Conservation (phyloP, 495 filamentous ascomycete species). For the Pseudoneurospora amorphoporcata region DNA sequence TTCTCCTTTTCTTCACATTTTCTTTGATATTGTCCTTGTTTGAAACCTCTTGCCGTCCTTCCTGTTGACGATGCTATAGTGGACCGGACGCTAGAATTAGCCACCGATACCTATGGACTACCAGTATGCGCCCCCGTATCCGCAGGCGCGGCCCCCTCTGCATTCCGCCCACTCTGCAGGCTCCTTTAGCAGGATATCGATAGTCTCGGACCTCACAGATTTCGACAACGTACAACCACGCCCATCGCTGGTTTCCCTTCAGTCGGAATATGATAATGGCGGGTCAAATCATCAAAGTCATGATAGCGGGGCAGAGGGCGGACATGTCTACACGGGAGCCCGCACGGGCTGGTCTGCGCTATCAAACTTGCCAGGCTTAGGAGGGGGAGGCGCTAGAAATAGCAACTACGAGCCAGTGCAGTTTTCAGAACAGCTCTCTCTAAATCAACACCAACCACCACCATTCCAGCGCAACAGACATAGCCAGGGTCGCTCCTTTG, state of each 20-base stretch:
- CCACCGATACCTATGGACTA: constrained; percentile 14
- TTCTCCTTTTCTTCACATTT: neutral
- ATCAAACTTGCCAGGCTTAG: constrained; percentile 6
- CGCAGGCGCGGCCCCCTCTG: constrained; percentile 11
- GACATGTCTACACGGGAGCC: constrained; percentile 6
- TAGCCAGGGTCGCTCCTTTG: constrained; percentile 6
- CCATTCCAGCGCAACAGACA: constrained; percentile 3
- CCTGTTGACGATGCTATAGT: neutral
- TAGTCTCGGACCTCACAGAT: constrained; percentile 29
- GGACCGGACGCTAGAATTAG: neutral
- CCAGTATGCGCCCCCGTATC: constrained; percentile 6
- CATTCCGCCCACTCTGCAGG: constrained; percentile 11
- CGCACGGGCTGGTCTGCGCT: constrained; percentile 8
- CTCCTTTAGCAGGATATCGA: constrained; percentile 33
- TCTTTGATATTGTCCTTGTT: neutral
- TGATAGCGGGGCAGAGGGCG: neutral
- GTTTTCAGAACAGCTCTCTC: neutral
- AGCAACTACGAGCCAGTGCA: constrained; percentile 28
- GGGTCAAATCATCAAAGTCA: neutral
- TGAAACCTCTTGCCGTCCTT: neutral
- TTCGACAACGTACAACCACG: constrained; percentile 24
- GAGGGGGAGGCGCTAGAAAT: neutral
- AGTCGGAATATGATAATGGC: constrained; percentile 19
- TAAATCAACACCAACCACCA: neutral
- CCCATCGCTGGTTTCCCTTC: constrained; percentile 33